Base-by-base conservation (phyloP, 148 eudicot genomes). In the Fallopia convolvulus region DNA sequence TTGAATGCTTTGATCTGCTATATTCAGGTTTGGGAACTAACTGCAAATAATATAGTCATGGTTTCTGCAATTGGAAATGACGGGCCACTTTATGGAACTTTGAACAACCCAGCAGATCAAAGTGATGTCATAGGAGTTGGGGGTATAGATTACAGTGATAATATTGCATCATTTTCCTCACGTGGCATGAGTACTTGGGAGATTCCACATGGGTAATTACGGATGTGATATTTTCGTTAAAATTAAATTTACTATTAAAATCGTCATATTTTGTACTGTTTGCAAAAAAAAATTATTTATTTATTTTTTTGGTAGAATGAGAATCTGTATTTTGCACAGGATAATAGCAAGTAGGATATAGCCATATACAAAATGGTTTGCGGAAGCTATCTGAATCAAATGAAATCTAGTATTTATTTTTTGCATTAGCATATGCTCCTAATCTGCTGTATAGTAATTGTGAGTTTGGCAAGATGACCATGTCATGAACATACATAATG, bases 121-220 rank as follows among this genome's bases (percentile, higher is more conserved):
- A 92, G 99, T 84, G 99, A 95, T 86, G 97, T 95, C 66, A 95
- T 95, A 81, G 99, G 99, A 80, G 99, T 95, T 84, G 99, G 99
- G 77, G 99, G 97, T 41, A 95, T 95, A 82, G 99, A 95, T 83
- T 92, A 95, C 79, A 92, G 83, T 80, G 97, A 95, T 82, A 96
- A 90, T 82, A 92, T 95, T 82, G 99, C 99, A 55, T 88, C 99
- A 30, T 95, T 95, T 85, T 95, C 99, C 79, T 95, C 99, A 50
- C 99, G 99, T 79, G 99, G 99, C 86, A 95, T 95, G 99, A 95
- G 97, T 83, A 95, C 97, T 44, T 95, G 99, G 99, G 99, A 95
- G 85, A 86, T 95, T 82, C 99, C 99, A 81, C 99, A 95, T 76
- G 99, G 99, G 99, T 95, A 92, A 73, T 48, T 72, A 48, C 78